A percentile compares a stretch with the other conserved stretches of the same genome.
Conservation (phyloP, 2,329 filamentous ascomycete genomes). For the Ilyonectria sp. region DNA sequence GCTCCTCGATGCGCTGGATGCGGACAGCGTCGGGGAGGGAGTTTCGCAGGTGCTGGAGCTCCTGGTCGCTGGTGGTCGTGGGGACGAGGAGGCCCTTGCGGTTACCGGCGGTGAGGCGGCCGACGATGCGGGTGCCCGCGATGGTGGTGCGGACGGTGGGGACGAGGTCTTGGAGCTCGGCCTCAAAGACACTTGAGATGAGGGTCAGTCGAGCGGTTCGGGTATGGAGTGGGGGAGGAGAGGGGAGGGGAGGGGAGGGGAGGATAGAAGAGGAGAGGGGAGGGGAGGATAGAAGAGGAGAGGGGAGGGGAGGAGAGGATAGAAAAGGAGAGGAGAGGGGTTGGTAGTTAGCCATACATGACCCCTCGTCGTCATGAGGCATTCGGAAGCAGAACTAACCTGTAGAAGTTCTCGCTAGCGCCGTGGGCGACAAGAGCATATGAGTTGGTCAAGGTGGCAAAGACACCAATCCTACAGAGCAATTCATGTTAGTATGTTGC, state of each 20-base stretch:
- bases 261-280: background rate
- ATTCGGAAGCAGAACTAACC: slow-evolving; percentile 58
- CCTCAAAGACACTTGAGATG: slow-evolving; percentile 87
- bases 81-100: slow-evolving; percentile 96
- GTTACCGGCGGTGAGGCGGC: slow-evolving; percentile 95
- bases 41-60: slow-evolving; percentile 97
- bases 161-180: slow-evolving; percentile 96
- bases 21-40: slow-evolving; percentile 91
- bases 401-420: slow-evolving; percentile 99
- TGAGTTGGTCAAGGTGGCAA: slow-evolving; percentile 95
- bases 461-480: slow-evolving; percentile 87
- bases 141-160: slow-evolving; percentile 98
- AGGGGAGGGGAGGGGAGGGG: background rate
- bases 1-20: slow-evolving; percentile 98
- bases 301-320: background rate
- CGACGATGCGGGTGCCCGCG: slow-evolving; percentile 95
- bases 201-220: slow-evolving; percentile 8
- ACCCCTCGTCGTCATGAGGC: background rate
- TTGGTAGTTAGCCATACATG: background rate
- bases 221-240: background rate
- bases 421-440: slow-evolving; percentile 96
- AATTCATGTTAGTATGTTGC: slow-evolving; percentile 26
- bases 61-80: slow-evolving; percentile 96
- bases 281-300: background rate
- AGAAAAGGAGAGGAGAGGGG: background rate